Percentiles rank a stretch among this genome's conserved stretches.
Evolutionary conservation across 352 stramenopile genomes (phyloP).

Genomic region (Globisporangium heterothallicum): DNA sequence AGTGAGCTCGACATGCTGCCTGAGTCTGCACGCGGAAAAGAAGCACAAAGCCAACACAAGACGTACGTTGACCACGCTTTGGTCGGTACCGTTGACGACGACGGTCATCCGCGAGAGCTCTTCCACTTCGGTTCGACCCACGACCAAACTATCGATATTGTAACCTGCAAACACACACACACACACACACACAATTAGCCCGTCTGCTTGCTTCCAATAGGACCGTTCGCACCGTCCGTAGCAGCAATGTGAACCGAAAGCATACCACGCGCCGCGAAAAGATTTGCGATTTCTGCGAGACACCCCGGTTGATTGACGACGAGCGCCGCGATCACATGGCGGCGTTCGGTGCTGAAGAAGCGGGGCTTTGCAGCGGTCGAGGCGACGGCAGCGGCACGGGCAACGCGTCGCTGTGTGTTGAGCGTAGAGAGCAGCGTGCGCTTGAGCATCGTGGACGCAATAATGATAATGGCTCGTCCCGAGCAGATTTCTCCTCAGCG

Average conservation of each 20-base stretch:
- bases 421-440: constrained; percentile 12
- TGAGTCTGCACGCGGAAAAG: no score
- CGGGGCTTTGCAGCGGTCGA: constrained; percentile 19
- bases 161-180: constrained; percentile 31
- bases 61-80: constrained; percentile 73
- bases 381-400: constrained; percentile 1
- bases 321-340: constrained; percentile 79
- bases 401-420: constrained; percentile 9
- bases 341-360: constrained; percentile 46
- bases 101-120: constrained; percentile 85
- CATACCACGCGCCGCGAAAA: constrained; percentile 72
- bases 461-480: constrained; percentile 3
- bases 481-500: neutral
- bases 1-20: no score
- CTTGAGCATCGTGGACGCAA: constrained; percentile 15
- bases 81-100: constrained; percentile 73
- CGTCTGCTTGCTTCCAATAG: neutral
- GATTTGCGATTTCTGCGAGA: constrained; percentile 82
- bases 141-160: constrained; percentile 87
- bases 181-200: constrained; percentile 3
- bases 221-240: no score
- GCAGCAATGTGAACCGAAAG: constrained; percentile 3
- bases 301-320: constrained; percentile 83
- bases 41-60: no score
- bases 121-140: constrained; percentile 78